Evolutionary conservation across 345 rosid species (phyloP), one percentile per base, ranked within the genome.

Genomic region (Zanthoxylum bungeanum): DNA sequence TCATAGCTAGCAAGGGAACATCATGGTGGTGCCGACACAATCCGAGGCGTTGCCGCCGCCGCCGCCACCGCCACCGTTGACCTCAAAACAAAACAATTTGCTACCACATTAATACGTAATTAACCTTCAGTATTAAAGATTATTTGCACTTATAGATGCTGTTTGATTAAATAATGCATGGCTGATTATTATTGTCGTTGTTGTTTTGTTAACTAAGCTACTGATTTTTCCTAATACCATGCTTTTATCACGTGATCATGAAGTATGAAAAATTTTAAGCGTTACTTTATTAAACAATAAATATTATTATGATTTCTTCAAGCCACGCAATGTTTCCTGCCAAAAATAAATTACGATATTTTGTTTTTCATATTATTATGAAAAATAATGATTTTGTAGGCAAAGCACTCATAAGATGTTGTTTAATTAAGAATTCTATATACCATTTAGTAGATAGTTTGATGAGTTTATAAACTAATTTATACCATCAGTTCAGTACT

Each of bases 31-130:
- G 57, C 10, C 61, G 9, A 64, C 77, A 71, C 44, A n/a, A 49
- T 42, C 77, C 61, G 42, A 59, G 81, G 79, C 83, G 75, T 42
- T 58, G 71, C 60, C 66, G 62, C 81, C 77, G 74, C 46, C 34
- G 75, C 31, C 19, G 71, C 60, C 66, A 58, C 81, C 77, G 74
- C 46, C 34, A 72, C 31, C 19, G 75, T 68, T 58, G 73, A 69
- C 60, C 52, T 40, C 36, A 22, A 53, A 70, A 63, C 76, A 28
- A 37, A 19, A 11, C 52, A 27, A 44, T 68, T 8, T 37, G 31
- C 9, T 63, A 57, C 71, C 59, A 37, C 75, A 24, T 57, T 51
- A 47, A 16, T 6, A 68, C 46, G 57, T 9, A 40, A 17, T 66
- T 28, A 40, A 10, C 58, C 63, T 21, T 56, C 34, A 7, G 14